phyloP scores from a whole-genome alignment of 257 asterid genomes.

The Striga asiatica region DNA sequence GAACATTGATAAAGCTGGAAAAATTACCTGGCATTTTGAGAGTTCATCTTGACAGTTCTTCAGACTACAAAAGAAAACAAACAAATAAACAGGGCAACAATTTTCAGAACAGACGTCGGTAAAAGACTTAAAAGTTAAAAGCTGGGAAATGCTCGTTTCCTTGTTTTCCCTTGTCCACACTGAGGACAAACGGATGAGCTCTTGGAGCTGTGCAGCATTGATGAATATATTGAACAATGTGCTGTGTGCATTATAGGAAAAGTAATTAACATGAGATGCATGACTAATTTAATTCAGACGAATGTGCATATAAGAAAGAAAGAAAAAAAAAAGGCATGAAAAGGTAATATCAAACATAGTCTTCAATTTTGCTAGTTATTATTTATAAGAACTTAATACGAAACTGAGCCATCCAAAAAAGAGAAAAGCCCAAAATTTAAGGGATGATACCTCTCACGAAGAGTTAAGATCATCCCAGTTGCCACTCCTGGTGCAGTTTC shows the following conservation, averaged over 20 bases:
- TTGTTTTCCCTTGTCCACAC: too few species aligned
- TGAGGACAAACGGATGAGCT: too few species aligned
- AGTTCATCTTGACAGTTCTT: constrained; percentile 73
- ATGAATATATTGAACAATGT: too few species aligned
- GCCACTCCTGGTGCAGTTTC: constrained; percentile 90
- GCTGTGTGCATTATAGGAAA: too few species aligned
- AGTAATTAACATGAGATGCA: too few species aligned
- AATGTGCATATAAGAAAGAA: too few species aligned
- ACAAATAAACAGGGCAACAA: constrained; percentile 15
- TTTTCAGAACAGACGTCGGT: background rate
- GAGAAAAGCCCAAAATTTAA: background rate
- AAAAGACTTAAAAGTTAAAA: too few species aligned
- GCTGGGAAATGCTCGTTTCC: too few species aligned
- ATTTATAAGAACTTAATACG: background rate
- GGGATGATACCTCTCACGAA: constrained; percentile 67
- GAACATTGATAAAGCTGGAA: background rate
- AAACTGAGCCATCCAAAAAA: background rate
- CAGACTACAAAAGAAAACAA: constrained; percentile 47
- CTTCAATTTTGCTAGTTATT: background rate
- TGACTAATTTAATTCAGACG: too few species aligned
- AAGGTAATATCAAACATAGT: too few species aligned
- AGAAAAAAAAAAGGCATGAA: background rate
- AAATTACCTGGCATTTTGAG: constrained; percentile 80
- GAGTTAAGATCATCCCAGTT: constrained; percentile 85
- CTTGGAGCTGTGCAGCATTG: too few species aligned